phyloP scores from a whole-genome alignment of 331 rosid genomes.

The Pyracantha coccinea region DNA sequence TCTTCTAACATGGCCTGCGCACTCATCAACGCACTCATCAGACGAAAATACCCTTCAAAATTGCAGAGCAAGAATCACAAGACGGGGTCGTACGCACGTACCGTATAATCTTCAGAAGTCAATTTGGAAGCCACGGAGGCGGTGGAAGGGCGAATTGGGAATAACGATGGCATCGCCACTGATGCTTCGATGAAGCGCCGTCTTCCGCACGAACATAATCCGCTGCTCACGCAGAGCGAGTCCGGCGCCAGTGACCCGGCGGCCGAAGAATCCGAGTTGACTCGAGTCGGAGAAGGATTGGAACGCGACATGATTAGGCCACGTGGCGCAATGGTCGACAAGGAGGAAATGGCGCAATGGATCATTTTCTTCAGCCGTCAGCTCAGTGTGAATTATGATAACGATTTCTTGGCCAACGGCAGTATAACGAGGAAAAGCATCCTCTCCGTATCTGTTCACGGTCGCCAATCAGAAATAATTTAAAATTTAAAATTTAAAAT shows the following conservation, averaged over 20 bases:
- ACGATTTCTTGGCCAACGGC: background rate
- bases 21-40: background rate
- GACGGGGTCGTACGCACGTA: background rate
- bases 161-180: constrained; percentile 19
- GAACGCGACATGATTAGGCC: background rate
- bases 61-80: background rate
- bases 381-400: background rate
- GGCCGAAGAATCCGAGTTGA: constrained; percentile 20
- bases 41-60: background rate
- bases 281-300: constrained; percentile 2
- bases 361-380: constrained; percentile 19
- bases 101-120: constrained; percentile 45
- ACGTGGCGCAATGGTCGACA: background rate
- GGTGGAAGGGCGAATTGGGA: constrained; percentile 34
- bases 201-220: constrained; percentile 63
- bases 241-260: constrained; percentile 7
- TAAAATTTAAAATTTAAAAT: too few species aligned
- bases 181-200: constrained; percentile 53
- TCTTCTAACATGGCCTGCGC: constrained; percentile 40
- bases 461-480: too few species aligned
- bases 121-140: constrained; percentile 32
- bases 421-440: too few species aligned
- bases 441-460: too few species aligned
- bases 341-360: background rate
- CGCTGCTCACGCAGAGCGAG: constrained; percentile 8